Base-by-base conservation (phyloP, 129 eudicot genomes). In the Oenanthe sinensis region DNA sequence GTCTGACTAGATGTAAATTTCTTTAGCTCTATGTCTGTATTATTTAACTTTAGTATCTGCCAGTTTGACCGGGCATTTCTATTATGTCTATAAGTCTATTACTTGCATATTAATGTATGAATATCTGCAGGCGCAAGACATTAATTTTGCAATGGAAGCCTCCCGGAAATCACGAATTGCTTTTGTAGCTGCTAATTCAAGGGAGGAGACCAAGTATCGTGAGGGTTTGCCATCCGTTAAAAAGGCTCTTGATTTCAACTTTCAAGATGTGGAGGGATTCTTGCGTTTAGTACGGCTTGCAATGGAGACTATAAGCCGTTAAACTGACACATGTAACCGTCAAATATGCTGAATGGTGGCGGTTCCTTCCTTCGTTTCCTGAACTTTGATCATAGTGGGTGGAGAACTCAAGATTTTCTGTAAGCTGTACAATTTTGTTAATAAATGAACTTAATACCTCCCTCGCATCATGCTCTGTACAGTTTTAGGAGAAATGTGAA, bases 71-170 rank as follows among this genome's bases (percentile, higher is more conserved):
- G 6, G 75, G 48, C 55, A 10, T 45, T 45, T 28, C 11, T 54
- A 10, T 79, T 71, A 42, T 20, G 4, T n/a, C 33, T 75, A 17
- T 71, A 42, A 11, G 4, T n/a, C 33, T 75, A 17, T 24, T 65
- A 30, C 20, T 78, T 26, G 46, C 39, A 30, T 70, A 65, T 72
- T 81, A 26, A 71, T 50, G 71, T 22, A 42, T 5, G 44, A 81
- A 68, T 10, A 49, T 84, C 44, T 85, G 85, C 87, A 96, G 99
- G 84, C 96, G 75, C 93, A 90, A 60, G 89, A 90, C 74, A 93
- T 86, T 26, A 90, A 81, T 77, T 78, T 46, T 74, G 97, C 99
- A 75, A 96, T 96, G 99, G 99, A 96, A 81, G 99, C 97, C 43
- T 87, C 97, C 3, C 85, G 97, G 78, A 96, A 89, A 84, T 87